Evolutionary conservation across 768 basidiomycete species (phyloP).

Genomic region (Lentinula edodes): DNA sequence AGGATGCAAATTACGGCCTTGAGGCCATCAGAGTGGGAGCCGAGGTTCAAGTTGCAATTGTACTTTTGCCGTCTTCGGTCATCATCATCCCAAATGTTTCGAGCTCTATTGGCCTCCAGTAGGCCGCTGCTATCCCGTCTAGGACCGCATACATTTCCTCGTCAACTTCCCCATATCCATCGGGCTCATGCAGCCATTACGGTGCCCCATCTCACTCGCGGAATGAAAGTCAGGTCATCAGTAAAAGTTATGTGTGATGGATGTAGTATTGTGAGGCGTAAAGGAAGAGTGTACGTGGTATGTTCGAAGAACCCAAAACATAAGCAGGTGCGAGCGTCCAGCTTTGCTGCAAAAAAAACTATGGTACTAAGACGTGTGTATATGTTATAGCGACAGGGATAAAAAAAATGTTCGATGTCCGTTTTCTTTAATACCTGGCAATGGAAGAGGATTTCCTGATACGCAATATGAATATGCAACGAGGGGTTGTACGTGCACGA

Average conservation of each 20-base stretch:
- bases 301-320: constrained; percentile 95
- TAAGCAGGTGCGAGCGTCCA: constrained; percentile 68
- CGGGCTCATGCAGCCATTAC: constrained; percentile 18
- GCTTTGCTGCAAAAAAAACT: not conserved
- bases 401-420: constrained; percentile 4
- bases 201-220: constrained; percentile 45
- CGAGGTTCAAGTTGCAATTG: not conserved
- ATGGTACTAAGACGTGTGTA: constrained; percentile 10
- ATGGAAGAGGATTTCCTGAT: not conserved
- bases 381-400: constrained; percentile 59
- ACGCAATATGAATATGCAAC: not conserved
- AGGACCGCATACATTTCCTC: constrained; percentile 28
- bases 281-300: constrained; percentile 88
- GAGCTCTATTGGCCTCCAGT: constrained; percentile 58
- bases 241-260: constrained; percentile 95
- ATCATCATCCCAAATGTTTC: constrained; percentile 39
- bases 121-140: constrained; percentile 56
- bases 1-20: not conserved
- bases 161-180: constrained; percentile 25
- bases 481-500: not conserved
- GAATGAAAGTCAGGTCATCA: constrained; percentile 95
- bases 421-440: not conserved
- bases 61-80: constrained; percentile 3
- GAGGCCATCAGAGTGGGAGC: not conserved
- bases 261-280: constrained; percentile 81